Conservation (phyloP, 2,329 filamentous ascomycete genomes). For the Sclerotinia borealis region DNA sequence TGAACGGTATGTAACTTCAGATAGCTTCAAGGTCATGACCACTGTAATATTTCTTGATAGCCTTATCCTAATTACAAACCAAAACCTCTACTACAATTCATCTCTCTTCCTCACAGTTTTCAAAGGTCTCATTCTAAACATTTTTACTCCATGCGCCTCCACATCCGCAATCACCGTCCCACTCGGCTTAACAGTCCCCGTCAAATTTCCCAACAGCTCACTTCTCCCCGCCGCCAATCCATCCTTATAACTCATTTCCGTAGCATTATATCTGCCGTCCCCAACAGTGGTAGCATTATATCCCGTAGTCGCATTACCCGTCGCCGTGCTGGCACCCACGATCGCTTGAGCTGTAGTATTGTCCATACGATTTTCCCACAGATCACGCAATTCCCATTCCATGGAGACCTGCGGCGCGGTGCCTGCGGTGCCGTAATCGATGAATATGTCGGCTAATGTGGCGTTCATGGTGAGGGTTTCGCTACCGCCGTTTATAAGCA, state of each 20-base stretch:
- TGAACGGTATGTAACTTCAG: neutral
- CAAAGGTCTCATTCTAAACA: constrained; percentile 38
- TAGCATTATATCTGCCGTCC: constrained; percentile 41
- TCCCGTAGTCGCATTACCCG: constrained; percentile 30
- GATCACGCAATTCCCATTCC: constrained; percentile 47
- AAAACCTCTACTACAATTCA: constrained; percentile 38
- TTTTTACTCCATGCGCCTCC: constrained; percentile 43
- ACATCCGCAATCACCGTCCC: constrained; percentile 41
- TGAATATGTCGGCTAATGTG: constrained; percentile 47
- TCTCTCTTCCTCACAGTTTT: constrained; percentile 32
- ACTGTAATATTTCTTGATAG: neutral
- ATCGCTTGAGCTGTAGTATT: constrained; percentile 39
- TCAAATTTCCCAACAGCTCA: constrained; percentile 43
- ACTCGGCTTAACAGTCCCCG: constrained; percentile 36
- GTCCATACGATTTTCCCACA: constrained; percentile 51
- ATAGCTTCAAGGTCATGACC: neutral
- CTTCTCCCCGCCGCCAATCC: constrained; percentile 39
- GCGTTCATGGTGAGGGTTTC: constrained; percentile 41
- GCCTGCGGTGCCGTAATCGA: constrained; percentile 39
- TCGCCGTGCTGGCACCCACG: constrained; percentile 36
- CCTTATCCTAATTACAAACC: neutral
- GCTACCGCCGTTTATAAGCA: constrained; percentile 44
- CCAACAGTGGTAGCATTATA: constrained; percentile 30
- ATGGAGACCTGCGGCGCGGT: constrained; percentile 38
- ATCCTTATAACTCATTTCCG: constrained; percentile 42